Evolutionary conservation across 768 basidiomycete genomes (phyloP).

Genomic region (Tephrocybe sp.): DNA sequence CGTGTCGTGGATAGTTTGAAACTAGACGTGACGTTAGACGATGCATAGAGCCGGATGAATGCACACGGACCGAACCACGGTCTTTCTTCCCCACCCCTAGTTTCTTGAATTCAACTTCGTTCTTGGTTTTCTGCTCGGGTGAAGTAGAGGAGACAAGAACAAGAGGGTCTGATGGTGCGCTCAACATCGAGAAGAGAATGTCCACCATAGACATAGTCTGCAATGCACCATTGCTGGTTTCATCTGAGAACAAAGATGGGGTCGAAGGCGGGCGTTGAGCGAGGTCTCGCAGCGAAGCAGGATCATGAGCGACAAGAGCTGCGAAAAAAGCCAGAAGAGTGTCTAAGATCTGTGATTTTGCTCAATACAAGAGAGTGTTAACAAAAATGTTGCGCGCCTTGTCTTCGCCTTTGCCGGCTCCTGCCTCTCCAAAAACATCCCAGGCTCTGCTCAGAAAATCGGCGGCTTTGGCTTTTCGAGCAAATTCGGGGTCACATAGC

Average conservation of each 20-base stretch:
- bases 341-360: constrained; percentile 56
- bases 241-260: constrained; percentile 5
- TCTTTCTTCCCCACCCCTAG: constrained; percentile 61
- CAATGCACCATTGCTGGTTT: constrained; percentile 3
- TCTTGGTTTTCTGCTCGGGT: constrained; percentile 11
- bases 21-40: constrained; percentile 21
- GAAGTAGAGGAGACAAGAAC: constrained; percentile 32
- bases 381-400: constrained; percentile 22
- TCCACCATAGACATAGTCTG: constrained; percentile 30
- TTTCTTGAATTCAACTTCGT: constrained; percentile 47
- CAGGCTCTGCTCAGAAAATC: constrained; percentile 73
- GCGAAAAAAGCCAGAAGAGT: constrained; percentile 61
- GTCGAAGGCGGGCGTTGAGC: constrained; percentile 32
- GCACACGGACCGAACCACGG: constrained; percentile 45
- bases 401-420: constrained; percentile 64
- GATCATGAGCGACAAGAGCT: constrained; percentile 62
- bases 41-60: neutral
- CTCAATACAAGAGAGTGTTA: neutral
- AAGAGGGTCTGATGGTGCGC: constrained; percentile 45
- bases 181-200: constrained; percentile 45
- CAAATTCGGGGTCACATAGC: constrained; percentile 71
- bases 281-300: constrained; percentile 54
- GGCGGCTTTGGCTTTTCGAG: constrained; percentile 75
- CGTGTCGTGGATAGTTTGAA: constrained; percentile 34
- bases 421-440: constrained; percentile 60